These are phyloP conservation scores for Ceratobasidium sp. DNA, from an alignment of 1,284 basidiomycete genomes.

Conservation along the genomic window DNA sequence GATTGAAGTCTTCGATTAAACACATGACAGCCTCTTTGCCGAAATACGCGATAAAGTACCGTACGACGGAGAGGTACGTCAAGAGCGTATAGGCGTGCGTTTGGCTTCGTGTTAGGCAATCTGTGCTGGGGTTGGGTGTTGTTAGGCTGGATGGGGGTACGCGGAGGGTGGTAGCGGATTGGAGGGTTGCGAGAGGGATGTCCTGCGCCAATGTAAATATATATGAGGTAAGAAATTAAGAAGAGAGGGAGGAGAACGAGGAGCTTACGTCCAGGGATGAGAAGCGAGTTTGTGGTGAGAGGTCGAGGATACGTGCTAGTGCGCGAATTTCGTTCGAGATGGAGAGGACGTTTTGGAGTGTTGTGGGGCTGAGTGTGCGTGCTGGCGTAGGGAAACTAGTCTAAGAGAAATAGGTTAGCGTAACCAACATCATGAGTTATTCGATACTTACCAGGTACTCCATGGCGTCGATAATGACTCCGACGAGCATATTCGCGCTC, in stretches of 20 bases:
- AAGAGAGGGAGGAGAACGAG: not conserved
- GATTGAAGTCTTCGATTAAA: slow-evolving; percentile 18
- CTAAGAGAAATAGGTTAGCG: not conserved
- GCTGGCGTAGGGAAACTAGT: not conserved
- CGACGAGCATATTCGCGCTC: slow-evolving; percentile 23
- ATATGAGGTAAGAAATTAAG: too few relatives aligned
- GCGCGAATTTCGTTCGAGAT: slow-evolving; percentile 12
- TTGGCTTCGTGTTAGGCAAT: not conserved
- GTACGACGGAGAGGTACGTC: slow-evolving; percentile 10
- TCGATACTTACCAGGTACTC: slow-evolving; percentile 1
- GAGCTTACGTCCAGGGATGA: not conserved
- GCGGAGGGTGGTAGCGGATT: slow-evolving; percentile 8
- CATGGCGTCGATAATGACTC: slow-evolving; percentile 21
- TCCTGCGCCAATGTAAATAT: not conserved
- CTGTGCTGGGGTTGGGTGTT: too few relatives aligned
- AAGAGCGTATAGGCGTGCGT: slow-evolving; percentile 7
- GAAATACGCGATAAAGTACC: not conserved
- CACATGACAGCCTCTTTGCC: slow-evolving; percentile 9
- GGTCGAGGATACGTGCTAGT: slow-evolving; percentile 4
- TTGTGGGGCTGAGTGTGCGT: slow-evolving; percentile 2
- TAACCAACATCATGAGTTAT: not conserved
- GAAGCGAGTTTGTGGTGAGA: not conserved
- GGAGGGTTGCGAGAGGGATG: not conserved
- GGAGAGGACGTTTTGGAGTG: slow-evolving; percentile 21
- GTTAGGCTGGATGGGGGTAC: not conserved